Conservation (phyloP, 2,329 filamentous ascomycete species). For the Alternaria sp. region DNA sequence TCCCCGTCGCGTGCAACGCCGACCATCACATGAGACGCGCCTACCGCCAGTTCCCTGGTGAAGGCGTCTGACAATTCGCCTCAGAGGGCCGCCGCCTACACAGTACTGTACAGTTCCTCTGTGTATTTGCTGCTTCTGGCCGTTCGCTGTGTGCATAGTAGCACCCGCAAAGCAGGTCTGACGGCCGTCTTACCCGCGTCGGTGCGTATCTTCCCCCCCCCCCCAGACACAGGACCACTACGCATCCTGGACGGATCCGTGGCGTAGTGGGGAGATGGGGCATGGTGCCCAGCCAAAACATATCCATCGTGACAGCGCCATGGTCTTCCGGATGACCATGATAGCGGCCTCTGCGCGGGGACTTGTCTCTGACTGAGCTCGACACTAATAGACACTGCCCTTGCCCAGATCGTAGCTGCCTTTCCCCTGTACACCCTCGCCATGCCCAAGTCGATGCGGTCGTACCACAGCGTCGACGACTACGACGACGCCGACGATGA, state of each 20-base stretch:
- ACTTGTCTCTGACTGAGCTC: slow-evolving; percentile 20
- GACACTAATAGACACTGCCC: slow-evolving; percentile 21
- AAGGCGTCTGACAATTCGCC: slow-evolving; percentile 2
- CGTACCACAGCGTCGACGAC: slow-evolving; percentile 48
- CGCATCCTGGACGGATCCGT: slow-evolving; percentile 15
- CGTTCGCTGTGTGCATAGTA: not conserved
- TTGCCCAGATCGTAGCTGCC: slow-evolving; percentile 17
- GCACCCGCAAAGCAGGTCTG: slow-evolving; percentile 1
- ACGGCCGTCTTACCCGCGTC: not conserved
- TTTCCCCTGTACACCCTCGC: slow-evolving; percentile 20
- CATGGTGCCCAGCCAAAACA: slow-evolving; percentile 25
- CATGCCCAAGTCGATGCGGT: slow-evolving; percentile 50
- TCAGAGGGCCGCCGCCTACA: not conserved
- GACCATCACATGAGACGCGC: slow-evolving; percentile 22
- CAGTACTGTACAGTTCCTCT: not conserved
- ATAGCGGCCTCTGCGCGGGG: slow-evolving; percentile 24
- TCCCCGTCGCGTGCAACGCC: slow-evolving; percentile 14
- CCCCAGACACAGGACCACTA: slow-evolving; percentile 5
- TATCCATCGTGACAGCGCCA: slow-evolving; percentile 34
- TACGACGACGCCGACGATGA: slow-evolving; percentile 49
- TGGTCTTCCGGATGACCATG: slow-evolving; percentile 38
- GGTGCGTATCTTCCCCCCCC: slow-evolving; percentile 1
- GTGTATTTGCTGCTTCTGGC: slow-evolving; percentile 1
- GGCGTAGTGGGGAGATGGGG: slow-evolving; percentile 16
- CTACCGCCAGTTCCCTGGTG: slow-evolving; percentile 14